Evolutionary conservation across 768 basidiomycete species (phyloP).

Genomic region (Tephrocybe sp.): DNA sequence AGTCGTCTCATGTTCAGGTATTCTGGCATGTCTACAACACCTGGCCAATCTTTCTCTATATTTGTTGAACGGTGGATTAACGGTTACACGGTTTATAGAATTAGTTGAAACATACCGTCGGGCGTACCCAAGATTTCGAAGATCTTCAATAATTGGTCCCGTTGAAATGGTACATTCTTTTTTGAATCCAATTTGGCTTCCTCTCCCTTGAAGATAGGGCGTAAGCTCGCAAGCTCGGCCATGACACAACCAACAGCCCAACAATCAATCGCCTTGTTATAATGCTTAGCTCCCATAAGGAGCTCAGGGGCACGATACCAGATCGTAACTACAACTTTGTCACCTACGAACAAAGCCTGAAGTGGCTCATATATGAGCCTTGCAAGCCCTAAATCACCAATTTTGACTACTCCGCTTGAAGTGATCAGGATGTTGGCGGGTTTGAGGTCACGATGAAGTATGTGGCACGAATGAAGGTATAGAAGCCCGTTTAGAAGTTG

Average conservation of each 20-base stretch:
- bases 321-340: conserved; percentile 99
- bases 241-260: conserved; percentile 99
- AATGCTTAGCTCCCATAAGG: conserved; percentile 94
- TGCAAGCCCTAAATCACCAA: conserved; percentile 96
- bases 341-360: conserved; percentile 88
- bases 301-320: conserved; percentile 99
- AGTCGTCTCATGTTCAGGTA: conserved; percentile 80
- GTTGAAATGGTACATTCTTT: conserved; percentile 97
- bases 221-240: conserved; percentile 88
- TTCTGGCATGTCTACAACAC: conserved; percentile 83
- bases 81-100: background rate
- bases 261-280: conserved; percentile 93
- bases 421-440: conserved; percentile 98
- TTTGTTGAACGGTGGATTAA: conserved; percentile 3
- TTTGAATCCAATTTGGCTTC: conserved; percentile 97
- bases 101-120: conserved; percentile 53
- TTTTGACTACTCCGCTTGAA: conserved; percentile 86
- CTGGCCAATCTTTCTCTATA: conserved; percentile 86
- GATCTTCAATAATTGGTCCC: conserved; percentile 94
- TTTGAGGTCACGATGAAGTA: conserved; percentile 96
- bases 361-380: conserved; percentile 89
- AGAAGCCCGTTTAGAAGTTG: conserved; percentile 93
- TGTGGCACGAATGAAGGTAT: conserved; percentile 93
- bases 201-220: conserved; percentile 99
- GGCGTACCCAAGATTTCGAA: conserved; percentile 93